Conservation (phyloP, 1,139 yeast species). For the Saccharomyces hybrid region DNA sequence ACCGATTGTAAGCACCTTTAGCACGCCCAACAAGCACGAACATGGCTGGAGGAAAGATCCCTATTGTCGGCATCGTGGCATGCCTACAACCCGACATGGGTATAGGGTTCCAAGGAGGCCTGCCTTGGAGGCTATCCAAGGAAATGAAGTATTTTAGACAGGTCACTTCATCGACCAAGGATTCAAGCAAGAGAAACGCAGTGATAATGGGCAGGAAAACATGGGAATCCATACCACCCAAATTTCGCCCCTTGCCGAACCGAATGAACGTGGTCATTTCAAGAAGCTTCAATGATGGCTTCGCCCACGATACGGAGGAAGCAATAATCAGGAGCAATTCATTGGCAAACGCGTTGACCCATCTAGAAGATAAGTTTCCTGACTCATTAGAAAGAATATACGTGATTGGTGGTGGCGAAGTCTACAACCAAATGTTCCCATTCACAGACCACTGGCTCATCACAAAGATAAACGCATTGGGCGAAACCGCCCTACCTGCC, state of each 20-base stretch:
- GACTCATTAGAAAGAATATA: constrained; percentile 49
- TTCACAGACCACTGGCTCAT: constrained; percentile 53
- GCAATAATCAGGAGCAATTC: constrained; percentile 5
- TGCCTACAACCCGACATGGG: constrained; percentile 76
- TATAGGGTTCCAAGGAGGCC: constrained; percentile 69
- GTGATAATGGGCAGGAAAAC: constrained; percentile 96
- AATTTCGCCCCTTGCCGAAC: constrained; percentile 73
- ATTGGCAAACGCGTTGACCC: not conserved
- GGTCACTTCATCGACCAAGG: constrained; percentile 46
- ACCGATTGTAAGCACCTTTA: not conserved
- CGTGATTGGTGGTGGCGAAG: constrained; percentile 90
- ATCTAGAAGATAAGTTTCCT: not conserved
- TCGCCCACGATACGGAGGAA: constrained; percentile 15
- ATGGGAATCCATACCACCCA: constrained; percentile 86
- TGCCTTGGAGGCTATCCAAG: constrained; percentile 82
- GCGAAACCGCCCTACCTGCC: constrained; percentile 36
- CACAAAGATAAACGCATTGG: constrained; percentile 52
- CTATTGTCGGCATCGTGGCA: constrained; percentile 68
- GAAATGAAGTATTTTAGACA: constrained; percentile 82
- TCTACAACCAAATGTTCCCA: constrained; percentile 53
- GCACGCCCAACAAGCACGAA: not conserved
- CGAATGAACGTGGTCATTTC: constrained; percentile 74
- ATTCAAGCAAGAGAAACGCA: constrained; percentile 46
- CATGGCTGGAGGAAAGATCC: constrained; percentile 16
- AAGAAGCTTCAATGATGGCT: constrained; percentile 34